phyloP scores from a whole-genome alignment of 2,329 filamentous ascomycete genomes.

The Blastomyces parvus region DNA sequence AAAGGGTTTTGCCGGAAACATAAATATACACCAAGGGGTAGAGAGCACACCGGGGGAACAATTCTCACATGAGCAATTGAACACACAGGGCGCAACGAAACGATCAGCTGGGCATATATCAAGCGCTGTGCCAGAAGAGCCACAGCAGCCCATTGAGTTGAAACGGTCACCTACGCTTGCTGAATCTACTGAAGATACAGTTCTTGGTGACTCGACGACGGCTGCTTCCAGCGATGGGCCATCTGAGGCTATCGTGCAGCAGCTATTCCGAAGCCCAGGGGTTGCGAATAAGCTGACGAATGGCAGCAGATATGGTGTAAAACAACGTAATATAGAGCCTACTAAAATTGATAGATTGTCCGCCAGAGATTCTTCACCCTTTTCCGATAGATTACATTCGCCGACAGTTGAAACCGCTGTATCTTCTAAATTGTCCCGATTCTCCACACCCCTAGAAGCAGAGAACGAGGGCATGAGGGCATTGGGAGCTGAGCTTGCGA shows the following conservation, averaged over 20 bases:
- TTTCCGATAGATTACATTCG: neutral
- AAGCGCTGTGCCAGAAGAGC: no score
- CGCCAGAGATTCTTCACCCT: neutral
- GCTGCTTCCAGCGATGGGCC: constrained; percentile 33
- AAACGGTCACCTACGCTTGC: neutral
- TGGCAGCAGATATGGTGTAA: constrained; percentile 23
- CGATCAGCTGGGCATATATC: neutral
- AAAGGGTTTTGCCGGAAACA: neutral
- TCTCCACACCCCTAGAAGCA: constrained; percentile 7
- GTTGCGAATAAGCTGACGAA: constrained; percentile 48
- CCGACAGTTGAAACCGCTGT: neutral
- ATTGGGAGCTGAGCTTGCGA: constrained; percentile 40
- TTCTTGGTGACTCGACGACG: neutral
- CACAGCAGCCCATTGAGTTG: neutral
- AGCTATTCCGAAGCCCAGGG: constrained; percentile 52
- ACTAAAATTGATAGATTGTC: neutral
- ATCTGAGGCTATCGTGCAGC: constrained; percentile 50
- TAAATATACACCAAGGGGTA: neutral
- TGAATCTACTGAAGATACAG: neutral
- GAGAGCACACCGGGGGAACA: neutral
- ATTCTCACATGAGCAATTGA: neutral
- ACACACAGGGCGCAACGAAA: no score
- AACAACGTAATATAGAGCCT: constrained; percentile 12
- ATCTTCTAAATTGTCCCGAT: neutral
- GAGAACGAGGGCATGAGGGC: constrained; percentile 34